Percentiles rank a stretch among this genome's conserved stretches.
Conservation (phyloP, 345 rosid genomes). For the Salix viminalis region DNA sequence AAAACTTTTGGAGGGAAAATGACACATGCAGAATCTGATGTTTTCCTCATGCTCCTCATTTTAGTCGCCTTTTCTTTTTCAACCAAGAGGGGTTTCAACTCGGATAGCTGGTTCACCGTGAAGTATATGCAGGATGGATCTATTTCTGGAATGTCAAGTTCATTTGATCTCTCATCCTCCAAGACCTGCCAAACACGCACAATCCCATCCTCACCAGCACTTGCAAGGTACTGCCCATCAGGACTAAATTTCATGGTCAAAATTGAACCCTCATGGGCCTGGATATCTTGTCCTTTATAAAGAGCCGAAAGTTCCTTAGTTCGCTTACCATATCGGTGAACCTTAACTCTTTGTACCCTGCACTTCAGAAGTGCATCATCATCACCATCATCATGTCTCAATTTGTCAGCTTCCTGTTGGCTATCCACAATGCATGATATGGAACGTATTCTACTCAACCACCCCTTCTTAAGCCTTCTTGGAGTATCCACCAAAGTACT, state of each 20-base stretch:
- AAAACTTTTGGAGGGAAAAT: conserved; percentile 63
- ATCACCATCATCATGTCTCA: conserved; percentile 18
- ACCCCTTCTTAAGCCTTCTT: conserved; percentile 35
- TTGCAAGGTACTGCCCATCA: conserved; percentile 67
- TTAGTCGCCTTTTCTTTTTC: conserved; percentile 38
- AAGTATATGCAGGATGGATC: conserved; percentile 56
- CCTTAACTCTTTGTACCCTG: conserved; percentile 23
- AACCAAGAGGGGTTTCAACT: conserved; percentile 37
- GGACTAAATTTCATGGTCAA: conserved; percentile 68
- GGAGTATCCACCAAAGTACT: conserved; percentile 14
- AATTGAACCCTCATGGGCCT: conserved; percentile 67
- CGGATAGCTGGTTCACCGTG: conserved; percentile 42
- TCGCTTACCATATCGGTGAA: conserved; percentile 34
- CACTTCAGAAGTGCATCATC: conserved; percentile 18
- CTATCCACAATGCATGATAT: conserved; percentile 29
- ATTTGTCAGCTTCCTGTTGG: conserved; percentile 20
- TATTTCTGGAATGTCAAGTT: conserved; percentile 35
- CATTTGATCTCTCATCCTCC: conserved; percentile 46
- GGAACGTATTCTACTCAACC: conserved; percentile 54
- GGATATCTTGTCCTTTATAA: conserved; percentile 60
- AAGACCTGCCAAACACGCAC: conserved; percentile 70
- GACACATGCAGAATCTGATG: conserved; percentile 56
- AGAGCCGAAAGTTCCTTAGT: conserved; percentile 66
- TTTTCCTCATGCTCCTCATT: conserved; percentile 34
- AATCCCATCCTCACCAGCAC: conserved; percentile 65